Evolutionary conservation across 192 early-diverging fungal genomes (phyloP), one percentile per base, ranked within the genome.

Genomic region (Backusella macrospora): DNA sequence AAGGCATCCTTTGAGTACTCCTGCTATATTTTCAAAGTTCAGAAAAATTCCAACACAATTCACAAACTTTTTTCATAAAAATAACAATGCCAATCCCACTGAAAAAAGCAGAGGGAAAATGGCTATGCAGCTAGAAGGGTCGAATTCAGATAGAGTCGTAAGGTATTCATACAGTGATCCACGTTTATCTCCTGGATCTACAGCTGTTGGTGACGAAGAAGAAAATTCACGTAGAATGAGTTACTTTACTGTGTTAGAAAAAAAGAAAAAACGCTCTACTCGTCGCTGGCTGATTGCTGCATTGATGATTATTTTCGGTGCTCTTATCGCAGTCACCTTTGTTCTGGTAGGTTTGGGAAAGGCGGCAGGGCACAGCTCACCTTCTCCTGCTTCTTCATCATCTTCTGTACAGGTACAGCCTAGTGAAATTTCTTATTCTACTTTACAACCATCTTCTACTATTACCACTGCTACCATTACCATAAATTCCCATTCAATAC

Each of bases 131-230:
- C 40, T 40, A 9, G 38, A 66, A 66, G 37, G 38, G 14, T 21
- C 65, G 39, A 38, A 43, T 66, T 38, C 40, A 13, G 65, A 40
- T 42, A 66, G 18, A 66, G 38, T 66, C 10, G 65, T 66, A 42
- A 15, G 65, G 40, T 39, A 66, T 66, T 66, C 65, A 38, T 66
- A 66, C 38, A 66, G 65, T 21, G 65, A 66, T 40, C 65, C 65
- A 42, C 65, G 9, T 66, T 66, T 66, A 12, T 66, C 65, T 43
- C 65, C 65, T 42, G 65, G 65, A 9, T 66, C 65, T 0, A 66
- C 65, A 18, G 65, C 65, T 3, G 65, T 66, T 18, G 65, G 65
- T 5, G 65, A 66, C 15, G 65, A 66, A 21, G 65, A 66, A 42
- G 65, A 52, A 52, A 21, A 66, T 21, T 43, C 38, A n/a, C 65